phyloP scores from a whole-genome alignment of 805 yeast species.

The Metschnikowia lunata region DNA sequence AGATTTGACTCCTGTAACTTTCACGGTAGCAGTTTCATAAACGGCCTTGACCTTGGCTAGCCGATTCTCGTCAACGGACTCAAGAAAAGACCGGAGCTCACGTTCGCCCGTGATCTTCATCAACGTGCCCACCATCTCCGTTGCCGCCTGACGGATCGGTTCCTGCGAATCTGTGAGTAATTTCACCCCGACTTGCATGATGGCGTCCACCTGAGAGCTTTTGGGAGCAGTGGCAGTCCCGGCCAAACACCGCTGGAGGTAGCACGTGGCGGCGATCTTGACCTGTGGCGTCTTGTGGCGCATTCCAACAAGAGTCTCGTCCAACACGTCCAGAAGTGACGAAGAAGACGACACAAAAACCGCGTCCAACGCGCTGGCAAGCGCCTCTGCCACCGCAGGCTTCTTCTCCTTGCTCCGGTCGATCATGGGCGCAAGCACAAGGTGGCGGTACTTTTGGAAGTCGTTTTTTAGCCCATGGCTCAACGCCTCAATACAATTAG shows the following conservation, averaged over 20 bases:
- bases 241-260: conserved; percentile 58
- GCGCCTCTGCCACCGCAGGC: conserved; percentile 66
- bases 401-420: conserved; percentile 90
- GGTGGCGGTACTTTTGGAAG: conserved; percentile 51
- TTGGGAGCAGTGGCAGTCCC: conserved; percentile 47
- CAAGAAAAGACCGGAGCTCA: conserved; percentile 54
- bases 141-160: conserved; percentile 73
- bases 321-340: conserved; percentile 52
- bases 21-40: conserved; percentile 52
- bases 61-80: conserved; percentile 73
- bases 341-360: conserved; percentile 51
- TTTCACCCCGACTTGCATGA: conserved; percentile 54
- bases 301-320: conserved; percentile 55
- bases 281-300: conserved; percentile 81
- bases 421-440: conserved; percentile 57
- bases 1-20: conserved; percentile 17
- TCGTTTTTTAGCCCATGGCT: conserved; percentile 60
- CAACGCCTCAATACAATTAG: conserved; percentile 56
- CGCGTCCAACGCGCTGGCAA: conserved; percentile 62
- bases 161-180: conserved; percentile 81
- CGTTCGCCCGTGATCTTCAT: conserved; percentile 81
- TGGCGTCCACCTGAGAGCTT: conserved; percentile 48
- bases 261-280: conserved; percentile 64
- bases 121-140: conserved; percentile 72
- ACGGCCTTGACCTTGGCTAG: conserved; percentile 60